Evolutionary conservation across 2,329 filamentous ascomycete genomes (phyloP), one percentile per base, ranked within the genome.

Genomic region (Balansia obtecta): DNA sequence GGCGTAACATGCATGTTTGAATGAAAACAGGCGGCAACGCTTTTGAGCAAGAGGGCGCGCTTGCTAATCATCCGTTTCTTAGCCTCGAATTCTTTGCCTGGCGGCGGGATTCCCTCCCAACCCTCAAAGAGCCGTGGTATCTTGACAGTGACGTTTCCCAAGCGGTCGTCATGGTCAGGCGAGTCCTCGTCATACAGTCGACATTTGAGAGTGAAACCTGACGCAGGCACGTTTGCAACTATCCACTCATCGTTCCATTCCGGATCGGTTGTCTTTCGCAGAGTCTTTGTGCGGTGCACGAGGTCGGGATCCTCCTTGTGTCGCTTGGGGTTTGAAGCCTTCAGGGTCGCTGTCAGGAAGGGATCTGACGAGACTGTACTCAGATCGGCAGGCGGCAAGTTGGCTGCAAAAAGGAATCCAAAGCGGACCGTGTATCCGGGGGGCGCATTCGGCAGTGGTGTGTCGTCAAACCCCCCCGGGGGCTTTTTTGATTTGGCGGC

Each of bases 121-220:
- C 74, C 65, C 41, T 85, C 79, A 45, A 71, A 71, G 7, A 95
- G 63, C 2, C 68, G 62, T 11, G 74, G 68, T 0, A 86, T 79
- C 16, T 77, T 68, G 49, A 95, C 71, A 45, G 88, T 88, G 3
- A 88, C 87, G 61, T 93, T 94, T 11, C 91, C 91, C 18, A 97
- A 75, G 27, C 88, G 77, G 67, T 97, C 91, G 62, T 97, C 86
- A 56, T 85, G 80, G 63, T 96, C 87, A 1, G 83, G 80, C 34
- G 83, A 81, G 66, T 97, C 91, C 65, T 97, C 91, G 61, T 97
- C 91, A 67, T 90, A 94, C 16, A 97, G 68, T 49, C 87, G 79
- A 54, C 87, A 88, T 64, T 95, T 95, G 57, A 97, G 75, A 51
- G 75, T 77, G 68, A 95, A 95, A 4, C 90, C 90, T 0, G 77